Base-by-base conservation (phyloP, 2,329 filamentous ascomycete genomes). In the Fusarium dlaminii region DNA sequence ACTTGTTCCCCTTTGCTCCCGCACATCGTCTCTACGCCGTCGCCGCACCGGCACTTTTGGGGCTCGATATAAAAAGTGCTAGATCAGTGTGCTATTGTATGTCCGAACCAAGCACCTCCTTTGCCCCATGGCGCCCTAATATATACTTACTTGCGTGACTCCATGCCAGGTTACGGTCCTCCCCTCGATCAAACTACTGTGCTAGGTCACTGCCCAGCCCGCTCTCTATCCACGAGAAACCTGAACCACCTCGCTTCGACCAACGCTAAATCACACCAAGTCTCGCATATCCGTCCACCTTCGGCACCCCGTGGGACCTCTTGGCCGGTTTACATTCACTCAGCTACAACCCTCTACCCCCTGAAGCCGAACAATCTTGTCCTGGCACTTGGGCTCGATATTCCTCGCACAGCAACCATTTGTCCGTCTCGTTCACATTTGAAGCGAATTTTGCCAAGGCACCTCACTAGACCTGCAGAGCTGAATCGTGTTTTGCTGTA, bases 1-100 rank as follows among this genome's bases (percentile, higher is more conserved):
- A 61, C 57, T 65, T 74, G 57, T 70, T 63, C 68, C 73, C 73
- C 56, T 77, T 77, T 78, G 68, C 75, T 77, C 72, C 76, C 73
- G 69, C 72, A 62, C 75, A 70, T 73, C 65, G 72, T 55, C 63
- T 57, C 67, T 69, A 76, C 74, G 66, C 74, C 76, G 67, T 77
- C 67, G 72, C 70, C 75, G 66, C 72, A 72, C 68, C 73, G 70
- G 60, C 66, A 68, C 57, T 65, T 58, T 70, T 63, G 61, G 68
- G 54, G 57, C 42, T 64, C 59, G 58, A 61, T 61, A 63, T 57
- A 69, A 74, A 45, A 45, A 52, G 54, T 60, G 43, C 70, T 36
- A 46, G 49, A 59, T 39, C 24, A 56, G 60, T 65, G 60, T 65
- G 40, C 51, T 61, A 52, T 48, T 51, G 65, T 64, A 65, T 62